Conservation (phyloP, 371 early-diverging fungal species). For the Saksenaea vasiformis region DNA sequence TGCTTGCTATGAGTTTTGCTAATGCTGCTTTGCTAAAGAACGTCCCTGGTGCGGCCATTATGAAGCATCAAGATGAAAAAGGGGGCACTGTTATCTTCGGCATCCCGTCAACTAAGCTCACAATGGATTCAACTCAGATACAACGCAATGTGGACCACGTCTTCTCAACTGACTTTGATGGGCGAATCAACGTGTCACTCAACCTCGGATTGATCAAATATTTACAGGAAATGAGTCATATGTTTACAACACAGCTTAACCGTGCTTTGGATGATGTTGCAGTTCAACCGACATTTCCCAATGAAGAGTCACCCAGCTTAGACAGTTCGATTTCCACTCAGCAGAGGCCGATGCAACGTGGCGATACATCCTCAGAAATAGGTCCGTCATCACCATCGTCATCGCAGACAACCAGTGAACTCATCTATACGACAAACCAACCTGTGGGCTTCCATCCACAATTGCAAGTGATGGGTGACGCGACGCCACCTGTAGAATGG, state of each 20-base stretch:
- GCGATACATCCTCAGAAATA: not conserved
- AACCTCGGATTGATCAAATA: constrained; percentile 75
- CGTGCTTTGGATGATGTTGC: constrained; percentile 27
- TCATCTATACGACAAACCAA: constrained; percentile 31
- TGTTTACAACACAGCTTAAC: constrained; percentile 40
- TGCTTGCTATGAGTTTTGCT: constrained; percentile 25
- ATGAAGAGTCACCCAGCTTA: not conserved
- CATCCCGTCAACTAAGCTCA: constrained; percentile 55
- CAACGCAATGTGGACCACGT: constrained; percentile 41
- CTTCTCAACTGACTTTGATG: constrained; percentile 66
- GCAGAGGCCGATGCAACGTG: not conserved
- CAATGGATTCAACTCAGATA: constrained; percentile 49
- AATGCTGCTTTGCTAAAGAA: constrained; percentile 50
- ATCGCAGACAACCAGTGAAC: constrained; percentile 7
- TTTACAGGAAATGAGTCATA: constrained; percentile 59
- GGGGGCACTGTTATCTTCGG: constrained; percentile 61
- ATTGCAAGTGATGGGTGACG: constrained; percentile 61
- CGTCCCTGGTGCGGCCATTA: constrained; percentile 36
- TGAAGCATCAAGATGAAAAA: constrained; percentile 16
- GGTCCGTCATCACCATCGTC: not conserved
- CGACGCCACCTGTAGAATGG: constrained; percentile 68
- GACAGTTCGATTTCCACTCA: constrained; percentile 12
- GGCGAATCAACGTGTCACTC: constrained; percentile 72
- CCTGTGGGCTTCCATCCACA: constrained; percentile 56
- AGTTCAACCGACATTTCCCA: not conserved